phyloP scores from a whole-genome alignment of 2,329 filamentous ascomycete genomes.

The Basipetospora chlamydospora region DNA sequence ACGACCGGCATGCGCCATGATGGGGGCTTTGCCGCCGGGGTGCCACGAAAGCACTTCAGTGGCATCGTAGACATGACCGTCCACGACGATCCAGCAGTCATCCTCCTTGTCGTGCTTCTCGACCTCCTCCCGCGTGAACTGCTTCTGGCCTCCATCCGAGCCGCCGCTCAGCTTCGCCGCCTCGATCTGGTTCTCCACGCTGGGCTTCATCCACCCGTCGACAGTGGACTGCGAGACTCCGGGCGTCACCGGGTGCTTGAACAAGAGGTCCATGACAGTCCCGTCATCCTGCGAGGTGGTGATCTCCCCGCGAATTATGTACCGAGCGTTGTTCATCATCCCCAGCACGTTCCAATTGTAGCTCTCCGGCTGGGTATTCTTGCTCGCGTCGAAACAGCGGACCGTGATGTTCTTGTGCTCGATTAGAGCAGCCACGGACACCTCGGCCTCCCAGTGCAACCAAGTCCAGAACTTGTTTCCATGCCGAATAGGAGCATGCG shows the following conservation, averaged over 20 bases:
- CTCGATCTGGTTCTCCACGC: constrained; percentile 27
- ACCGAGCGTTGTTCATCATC: constrained; percentile 42
- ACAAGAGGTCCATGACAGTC: constrained; percentile 20
- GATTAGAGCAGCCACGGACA: constrained; percentile 27
- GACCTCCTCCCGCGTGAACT: constrained; percentile 37
- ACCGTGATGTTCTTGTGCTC: constrained; percentile 26
- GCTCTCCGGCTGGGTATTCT: constrained; percentile 32
- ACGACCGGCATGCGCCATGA: constrained; percentile 33
- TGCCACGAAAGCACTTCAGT: constrained; percentile 32
- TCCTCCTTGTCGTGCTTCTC: constrained; percentile 32
- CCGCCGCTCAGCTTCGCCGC: constrained; percentile 25
- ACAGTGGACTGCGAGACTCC: constrained; percentile 19
- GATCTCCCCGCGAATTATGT: constrained; percentile 26
- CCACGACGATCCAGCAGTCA: constrained; percentile 39
- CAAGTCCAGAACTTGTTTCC: constrained; percentile 40
- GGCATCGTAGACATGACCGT: constrained; percentile 34
- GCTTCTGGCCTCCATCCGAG: constrained; percentile 27
- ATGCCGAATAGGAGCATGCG: constrained; percentile 31
- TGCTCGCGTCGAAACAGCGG: constrained; percentile 32
- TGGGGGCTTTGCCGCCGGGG: constrained; percentile 31
- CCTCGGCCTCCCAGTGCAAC: constrained; percentile 36
- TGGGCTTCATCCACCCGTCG: constrained; percentile 35
- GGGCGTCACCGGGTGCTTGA: constrained; percentile 30
- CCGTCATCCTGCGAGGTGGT: constrained; percentile 17
- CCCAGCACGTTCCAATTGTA: constrained; percentile 33